A percentile compares a stretch with the other conserved stretches of the same genome.
Conservation (phyloP, 208 protist genomes). For the Phytomonas sp. region DNA sequence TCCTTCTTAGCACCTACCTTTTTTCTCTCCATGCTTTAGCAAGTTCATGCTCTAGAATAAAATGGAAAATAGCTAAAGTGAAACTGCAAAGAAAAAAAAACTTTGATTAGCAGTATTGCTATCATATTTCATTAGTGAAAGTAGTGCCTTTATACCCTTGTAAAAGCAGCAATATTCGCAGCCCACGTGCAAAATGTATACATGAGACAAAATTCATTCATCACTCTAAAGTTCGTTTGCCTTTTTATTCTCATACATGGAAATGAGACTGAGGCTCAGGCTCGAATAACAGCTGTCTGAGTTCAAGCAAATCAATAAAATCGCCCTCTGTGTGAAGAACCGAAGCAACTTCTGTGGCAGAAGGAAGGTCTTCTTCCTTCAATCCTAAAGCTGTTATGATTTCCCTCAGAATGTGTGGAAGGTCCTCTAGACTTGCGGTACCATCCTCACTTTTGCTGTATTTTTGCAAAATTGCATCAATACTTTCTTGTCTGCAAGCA, state of each 20-base stretch:
- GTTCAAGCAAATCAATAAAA: slow-evolving; percentile 53
- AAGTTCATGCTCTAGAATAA: neutral
- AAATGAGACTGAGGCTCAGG: slow-evolving; percentile 2
- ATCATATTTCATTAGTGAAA: neutral
- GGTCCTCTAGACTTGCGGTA: slow-evolving; percentile 20
- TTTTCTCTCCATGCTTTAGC: neutral
- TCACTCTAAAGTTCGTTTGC: neutral
- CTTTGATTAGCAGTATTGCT: neutral
- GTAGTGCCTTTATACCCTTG: neutral
- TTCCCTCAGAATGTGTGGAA: slow-evolving; percentile 52
- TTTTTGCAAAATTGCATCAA: slow-evolving; percentile 42
- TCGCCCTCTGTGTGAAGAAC: slow-evolving; percentile 24
- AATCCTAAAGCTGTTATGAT: slow-evolving; percentile 36
- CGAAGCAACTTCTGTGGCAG: slow-evolving; percentile 37
- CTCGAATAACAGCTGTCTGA: slow-evolving; percentile 64
- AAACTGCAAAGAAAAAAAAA: neutral
- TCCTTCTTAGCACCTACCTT: slow-evolving; percentile 21
- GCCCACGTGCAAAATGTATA: neutral
- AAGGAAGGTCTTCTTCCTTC: slow-evolving; percentile 35
- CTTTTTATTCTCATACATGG: neutral
- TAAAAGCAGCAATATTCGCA: neutral
- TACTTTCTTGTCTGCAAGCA: slow-evolving; percentile 15
- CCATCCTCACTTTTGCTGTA: slow-evolving; percentile 50
- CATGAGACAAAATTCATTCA: neutral
- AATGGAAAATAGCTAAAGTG: neutral